Evolutionary conservation across 2,329 filamentous ascomycete species (phyloP), one percentile per base, ranked within the genome.

Genomic region (Pyrenophora seminiperda): DNA sequence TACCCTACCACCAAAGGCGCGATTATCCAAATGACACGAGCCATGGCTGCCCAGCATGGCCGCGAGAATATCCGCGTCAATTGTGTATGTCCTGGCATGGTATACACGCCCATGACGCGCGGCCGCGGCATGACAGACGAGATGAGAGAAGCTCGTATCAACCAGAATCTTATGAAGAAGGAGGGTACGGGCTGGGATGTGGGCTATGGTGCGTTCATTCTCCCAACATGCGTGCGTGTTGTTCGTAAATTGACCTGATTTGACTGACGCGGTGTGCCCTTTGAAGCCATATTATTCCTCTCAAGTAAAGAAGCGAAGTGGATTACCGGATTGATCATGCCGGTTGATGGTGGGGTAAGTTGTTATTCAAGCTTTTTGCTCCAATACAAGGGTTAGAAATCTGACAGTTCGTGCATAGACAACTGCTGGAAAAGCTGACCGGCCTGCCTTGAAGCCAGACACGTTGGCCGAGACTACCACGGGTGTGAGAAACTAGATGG

Each of bases 71-170:
- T 83, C 29, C 63, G 80, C 11, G 79, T 83, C 2, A 83, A 83
- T 52, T 82, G 81, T 56, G 79, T 83, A 5, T 82, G 79, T 61
- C 80, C 79, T 0, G 79, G 79, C 58, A 76, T 82, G 80, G 68
- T 82, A 1, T 82, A 81, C 53, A 83, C 79, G 1, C 79, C 81
- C 0, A 81, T 83, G 78, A 81, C 81, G 76, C 81, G 79, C 50
- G 73, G 72, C 0, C 63, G 66, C 2, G 77, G 78, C 0, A 82
- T 82, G 80, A 76, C 63, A 3, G 74, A 79, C 3, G 77, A 80
- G 49, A 77, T 75, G 2, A 67, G 80, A 37, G 76, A 79, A 53
- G 75, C 78, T 10, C 68, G 81, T 14, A 76, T 75, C 53, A 78
- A 78, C 43, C 65, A 79, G 37, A 81, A 77, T 63, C 59, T 82